A percentile compares a stretch with the other conserved stretches of the same genome.
Conservation (phyloP, 306 rosid genomes). For the Datisca glomerata region DNA sequence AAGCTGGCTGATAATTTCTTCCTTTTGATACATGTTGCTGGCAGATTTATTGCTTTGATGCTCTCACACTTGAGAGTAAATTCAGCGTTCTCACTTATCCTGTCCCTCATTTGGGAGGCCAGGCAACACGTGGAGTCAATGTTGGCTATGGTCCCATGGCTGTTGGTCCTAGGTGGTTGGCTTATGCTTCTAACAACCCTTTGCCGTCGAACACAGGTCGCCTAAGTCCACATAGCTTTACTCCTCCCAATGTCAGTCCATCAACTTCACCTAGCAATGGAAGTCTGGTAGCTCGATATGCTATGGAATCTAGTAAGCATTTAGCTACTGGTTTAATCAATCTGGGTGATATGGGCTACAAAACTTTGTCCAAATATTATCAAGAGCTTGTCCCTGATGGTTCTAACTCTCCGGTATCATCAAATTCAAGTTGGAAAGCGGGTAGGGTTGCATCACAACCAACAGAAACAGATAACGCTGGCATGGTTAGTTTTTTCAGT, state of each 20-base stretch:
- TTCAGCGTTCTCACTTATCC: constrained; percentile 95
- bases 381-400: constrained; percentile 89
- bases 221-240: constrained; percentile 82
- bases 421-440: constrained; percentile 73
- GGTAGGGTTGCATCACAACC: constrained; percentile 51
- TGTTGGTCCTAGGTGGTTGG: constrained; percentile 91
- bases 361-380: constrained; percentile 83
- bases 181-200: constrained; percentile 81
- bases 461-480: constrained; percentile 61
- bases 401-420: constrained; percentile 74
- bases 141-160: constrained; percentile 98
- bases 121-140: constrained; percentile 73
- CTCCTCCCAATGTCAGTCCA: constrained; percentile 87
- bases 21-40: constrained; percentile 15
- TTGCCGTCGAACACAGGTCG: constrained; percentile 54
- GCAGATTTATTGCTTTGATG: constrained; percentile 96
- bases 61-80: constrained; percentile 84
- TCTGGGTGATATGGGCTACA: constrained; percentile 89
- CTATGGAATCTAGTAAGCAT: constrained; percentile 97
- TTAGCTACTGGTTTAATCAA: constrained; percentile 77
- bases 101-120: constrained; percentile 86
- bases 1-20: no score
- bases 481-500: constrained; percentile 68
- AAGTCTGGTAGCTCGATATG: constrained; percentile 87
- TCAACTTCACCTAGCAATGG: constrained; percentile 90